Percentiles rank a stretch among this genome's conserved stretches.
Evolutionary conservation across 345 rosid species (phyloP).

Genomic region (Kernera saxatilis): DNA sequence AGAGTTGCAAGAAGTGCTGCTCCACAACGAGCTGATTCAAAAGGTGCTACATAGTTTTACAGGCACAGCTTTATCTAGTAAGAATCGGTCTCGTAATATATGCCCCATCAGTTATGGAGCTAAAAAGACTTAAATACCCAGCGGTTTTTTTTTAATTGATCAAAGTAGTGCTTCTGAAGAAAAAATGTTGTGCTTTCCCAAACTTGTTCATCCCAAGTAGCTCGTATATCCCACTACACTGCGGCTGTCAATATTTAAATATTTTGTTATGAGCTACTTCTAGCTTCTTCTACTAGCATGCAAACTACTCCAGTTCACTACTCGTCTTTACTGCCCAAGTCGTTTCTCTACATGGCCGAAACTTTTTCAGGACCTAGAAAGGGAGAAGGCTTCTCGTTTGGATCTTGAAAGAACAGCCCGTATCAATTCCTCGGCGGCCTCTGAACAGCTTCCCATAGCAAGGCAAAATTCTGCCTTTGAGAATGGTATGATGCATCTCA

Average conservation of each 20-base stretch:
- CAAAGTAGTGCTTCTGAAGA: background rate
- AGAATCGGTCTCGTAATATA: background rate
- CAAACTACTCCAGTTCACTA: background rate
- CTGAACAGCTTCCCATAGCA: slow-evolving; percentile 54
- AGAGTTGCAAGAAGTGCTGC: slow-evolving; percentile 76
- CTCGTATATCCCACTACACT: background rate
- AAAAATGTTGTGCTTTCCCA: background rate
- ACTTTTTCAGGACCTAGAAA: slow-evolving; percentile 72
- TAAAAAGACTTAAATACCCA: background rate
- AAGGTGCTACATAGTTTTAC: slow-evolving; percentile 46
- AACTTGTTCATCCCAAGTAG: slow-evolving; percentile 7
- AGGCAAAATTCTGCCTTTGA: slow-evolving; percentile 59
- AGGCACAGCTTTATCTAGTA: background rate
- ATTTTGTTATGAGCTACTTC: background rate
- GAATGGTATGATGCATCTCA: slow-evolving; percentile 51
- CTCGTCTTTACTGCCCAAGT: background rate
- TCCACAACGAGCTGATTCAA: slow-evolving; percentile 74
- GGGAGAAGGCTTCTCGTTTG: slow-evolving; percentile 77
- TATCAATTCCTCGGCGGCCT: slow-evolving; percentile 38
- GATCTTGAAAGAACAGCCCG: slow-evolving; percentile 76
- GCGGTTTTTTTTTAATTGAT: background rate
- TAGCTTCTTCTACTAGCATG: slow-evolving; percentile 4
- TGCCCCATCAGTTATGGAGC: background rate
- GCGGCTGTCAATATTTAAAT: background rate
- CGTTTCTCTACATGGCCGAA: background rate